Base-by-base conservation (phyloP, 345 rosid species). In the Moringa oleifera region DNA sequence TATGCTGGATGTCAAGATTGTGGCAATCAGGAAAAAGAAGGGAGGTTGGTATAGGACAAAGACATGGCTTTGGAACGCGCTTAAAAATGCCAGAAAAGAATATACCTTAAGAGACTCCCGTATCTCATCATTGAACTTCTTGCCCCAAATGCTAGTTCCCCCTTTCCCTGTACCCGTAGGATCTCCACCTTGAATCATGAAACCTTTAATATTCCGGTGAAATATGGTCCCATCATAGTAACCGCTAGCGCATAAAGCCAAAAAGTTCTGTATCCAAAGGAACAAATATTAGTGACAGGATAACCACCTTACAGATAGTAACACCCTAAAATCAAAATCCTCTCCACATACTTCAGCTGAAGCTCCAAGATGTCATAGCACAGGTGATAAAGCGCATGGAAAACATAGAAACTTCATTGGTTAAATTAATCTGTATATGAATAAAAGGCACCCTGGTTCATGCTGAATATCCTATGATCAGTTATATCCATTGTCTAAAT, bases 131-230 rank as follows among this genome's bases (percentile, higher is more conserved):
- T 83, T 90, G 87, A 86, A 94, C 81, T 90, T 94, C 81, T 90
- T 94, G 59, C 90, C 97, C 99, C 99, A 94, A 55, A 94, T 94
- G 70, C 99, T 94, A 23, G 83, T 90, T 47, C 97, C 99, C 18
- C 99, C 97, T 80, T 94, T 94, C 51, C 99, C 99, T 0, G 96
- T 90, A 17, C 99, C 96, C 0, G 80, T 88, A 0, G 99, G 99
- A 69, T 94, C 99, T 58, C 99, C 99, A 22, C 97, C 99, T 81
- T 94, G 99, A 71, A 94, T 94, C 99, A 94, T 94, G 73, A 90
- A 94, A 46, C 99, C 96, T 71, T 90, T 94, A 53, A 94, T 88
- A 37, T 94, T 94, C 19, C 99, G 71, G 63, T 94, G 99, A 73
- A 90, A 94, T 66, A 90, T 72, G 54, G 96, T 90, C 52, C 97